Evolutionary conservation across 352 stramenopile genomes (phyloP), one percentile per base, ranked within the genome.

Genomic region (Pythium periplocum): DNA sequence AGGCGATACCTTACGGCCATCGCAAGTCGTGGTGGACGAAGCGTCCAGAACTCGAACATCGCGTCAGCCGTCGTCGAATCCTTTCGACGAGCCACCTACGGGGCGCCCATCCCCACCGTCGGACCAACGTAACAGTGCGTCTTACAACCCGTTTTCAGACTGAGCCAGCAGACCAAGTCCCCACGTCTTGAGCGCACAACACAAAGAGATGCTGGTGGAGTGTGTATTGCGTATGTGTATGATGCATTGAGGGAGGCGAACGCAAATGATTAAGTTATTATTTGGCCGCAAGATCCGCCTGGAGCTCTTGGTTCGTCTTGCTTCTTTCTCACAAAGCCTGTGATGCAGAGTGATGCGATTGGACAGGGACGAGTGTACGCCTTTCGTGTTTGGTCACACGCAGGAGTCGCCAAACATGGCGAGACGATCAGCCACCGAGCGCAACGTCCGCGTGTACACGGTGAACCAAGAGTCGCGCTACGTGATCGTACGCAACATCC

Each of bases 381-480:
- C 17, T 26, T 26, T 26, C 17, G 0, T 26, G 17, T 26, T 26
- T 26, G 17, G 17, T 26, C 17, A 26, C 17, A 26, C 17, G 17
- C 17, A 26, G 17, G 17, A 26, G 17, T 26, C 17, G 17, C 17
- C 17, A 26, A 26, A 48, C 9, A 58, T 58, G 51, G 51, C 42
- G 42, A 31, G 51, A 41, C n/a, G 43, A n/a, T 6, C 33, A 33
- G 39, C 40, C 39, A 26, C 10, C 8, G 6, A 45, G 45, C 59
- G 59, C 43, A 53, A 42, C 32, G 59, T 66, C 44, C 64, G 62
- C 39, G 62, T 70, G 38, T 75, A 75, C 54, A 75, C 67, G 6
- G 67, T 75, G 45, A 72, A 66, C 44, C 44, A 72, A 26, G 67
- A 75, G 53, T 75, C 67, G 12, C 53, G 63, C 30, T 75, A 58